phyloP scores from a whole-genome alignment of 331 rosid species.

The Malus hybrid region DNA sequence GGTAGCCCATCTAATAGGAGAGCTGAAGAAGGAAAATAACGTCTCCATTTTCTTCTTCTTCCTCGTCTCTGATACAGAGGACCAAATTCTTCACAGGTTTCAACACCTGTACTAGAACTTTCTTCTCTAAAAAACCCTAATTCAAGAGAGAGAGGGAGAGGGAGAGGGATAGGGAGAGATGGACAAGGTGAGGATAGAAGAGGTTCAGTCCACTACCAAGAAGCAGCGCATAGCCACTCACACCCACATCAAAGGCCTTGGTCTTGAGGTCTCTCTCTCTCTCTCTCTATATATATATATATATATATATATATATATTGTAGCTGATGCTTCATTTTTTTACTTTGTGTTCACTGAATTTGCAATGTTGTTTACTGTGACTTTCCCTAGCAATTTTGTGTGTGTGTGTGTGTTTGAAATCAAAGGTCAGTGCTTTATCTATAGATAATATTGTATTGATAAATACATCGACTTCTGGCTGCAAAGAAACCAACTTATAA shows the following conservation, averaged over 20 bases:
- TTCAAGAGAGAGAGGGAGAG: no score
- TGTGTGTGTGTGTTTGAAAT: background rate
- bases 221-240: constrained; percentile 93
- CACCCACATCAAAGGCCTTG: constrained; percentile 93
- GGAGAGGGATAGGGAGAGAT: constrained; percentile 1
- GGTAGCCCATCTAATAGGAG: no score
- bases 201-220: constrained; percentile 86
- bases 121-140: no score
- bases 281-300: background rate
- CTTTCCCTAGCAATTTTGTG: background rate
- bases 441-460: background rate
- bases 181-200: constrained; percentile 85
- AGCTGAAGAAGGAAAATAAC: no score
- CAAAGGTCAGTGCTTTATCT: background rate
- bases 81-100: no score
- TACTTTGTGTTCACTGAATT: background rate
- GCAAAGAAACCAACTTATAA: background rate
- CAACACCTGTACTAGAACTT: no score
- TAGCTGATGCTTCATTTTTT: background rate
- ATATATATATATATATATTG: no score
- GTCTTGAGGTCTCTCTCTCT: constrained; percentile 63
- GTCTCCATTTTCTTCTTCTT: no score
- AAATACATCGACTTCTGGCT: background rate
- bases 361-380: background rate
- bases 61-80: no score